Percentiles rank a stretch among this genome's conserved stretches.
Conservation (phyloP, 768 basidiomycete genomes). For the Tulasnella sp. region DNA sequence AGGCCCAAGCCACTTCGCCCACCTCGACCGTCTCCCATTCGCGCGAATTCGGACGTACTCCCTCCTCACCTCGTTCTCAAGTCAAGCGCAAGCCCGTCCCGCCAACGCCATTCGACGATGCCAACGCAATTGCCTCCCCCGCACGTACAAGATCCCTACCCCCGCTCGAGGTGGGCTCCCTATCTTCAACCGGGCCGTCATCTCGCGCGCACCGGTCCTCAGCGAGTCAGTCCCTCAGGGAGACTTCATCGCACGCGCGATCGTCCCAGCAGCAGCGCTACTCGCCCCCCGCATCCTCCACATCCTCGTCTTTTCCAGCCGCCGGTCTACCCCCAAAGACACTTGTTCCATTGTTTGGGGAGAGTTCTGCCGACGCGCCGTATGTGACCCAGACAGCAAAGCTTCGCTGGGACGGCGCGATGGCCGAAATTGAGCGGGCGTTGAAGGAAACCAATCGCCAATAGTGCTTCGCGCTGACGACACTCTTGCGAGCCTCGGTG, state of each 20-base stretch:
- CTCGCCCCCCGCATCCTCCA: neutral
- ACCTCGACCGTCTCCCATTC: constrained; percentile 2
- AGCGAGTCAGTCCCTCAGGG: too few relatives aligned
- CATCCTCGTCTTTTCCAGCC: too few relatives aligned
- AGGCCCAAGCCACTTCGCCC: neutral
- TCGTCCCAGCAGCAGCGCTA: neutral
- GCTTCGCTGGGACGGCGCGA: neutral
- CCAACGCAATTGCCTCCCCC: constrained; percentile 2
- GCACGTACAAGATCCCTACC: neutral
- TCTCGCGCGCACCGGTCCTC: too few relatives aligned
- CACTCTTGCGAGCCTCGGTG: too few relatives aligned
- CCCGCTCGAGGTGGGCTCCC: neutral
- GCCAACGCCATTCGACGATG: neutral
- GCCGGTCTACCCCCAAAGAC: constrained; percentile 3
- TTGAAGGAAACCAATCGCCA: too few relatives aligned
- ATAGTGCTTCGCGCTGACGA: neutral
- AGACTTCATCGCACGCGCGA: too few relatives aligned
- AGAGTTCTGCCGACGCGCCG: neutral
- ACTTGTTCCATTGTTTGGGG: neutral
- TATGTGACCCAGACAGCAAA: constrained; percentile 10
- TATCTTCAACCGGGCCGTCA: too few relatives aligned
- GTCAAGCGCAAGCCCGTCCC: constrained; percentile 3
- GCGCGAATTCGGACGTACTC: neutral
- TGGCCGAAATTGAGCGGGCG: constrained; percentile 11
- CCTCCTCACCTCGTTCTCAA: neutral